phyloP scores from a whole-genome alignment of 2,329 filamentous ascomycete species.

The Tolypocladium paradoxum region DNA sequence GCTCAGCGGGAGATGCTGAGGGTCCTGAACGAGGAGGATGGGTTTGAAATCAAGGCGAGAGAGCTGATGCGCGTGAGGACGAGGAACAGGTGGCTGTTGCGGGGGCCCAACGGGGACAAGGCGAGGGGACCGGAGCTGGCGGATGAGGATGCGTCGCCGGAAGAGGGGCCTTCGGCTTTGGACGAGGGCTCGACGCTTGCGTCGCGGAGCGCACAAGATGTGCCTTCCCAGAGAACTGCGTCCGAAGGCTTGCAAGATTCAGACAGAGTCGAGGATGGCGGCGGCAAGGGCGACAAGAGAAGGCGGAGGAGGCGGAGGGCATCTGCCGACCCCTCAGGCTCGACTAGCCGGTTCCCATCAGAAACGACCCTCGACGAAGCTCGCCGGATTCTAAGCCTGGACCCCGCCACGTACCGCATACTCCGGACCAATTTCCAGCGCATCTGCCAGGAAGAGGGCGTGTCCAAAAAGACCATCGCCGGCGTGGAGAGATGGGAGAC shows the following conservation, averaged over 20 bases:
- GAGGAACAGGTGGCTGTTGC: conserved; percentile 57
- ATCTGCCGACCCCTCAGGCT: conserved; percentile 55
- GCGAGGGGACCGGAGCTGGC: conserved; percentile 13
- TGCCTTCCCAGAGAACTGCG: background rate
- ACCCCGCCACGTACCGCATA: conserved; percentile 50
- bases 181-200: background rate
- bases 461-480: conserved; percentile 67
- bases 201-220: background rate
- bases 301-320: conserved; percentile 58
- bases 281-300: conserved; percentile 21
- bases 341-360: conserved; percentile 66
- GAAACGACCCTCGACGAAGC: conserved; percentile 75
- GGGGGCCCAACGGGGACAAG: conserved; percentile 49
- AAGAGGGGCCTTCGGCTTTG: conserved; percentile 3
- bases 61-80: conserved; percentile 60
- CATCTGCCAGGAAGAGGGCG: conserved; percentile 56
- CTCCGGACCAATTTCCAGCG: conserved; percentile 56
- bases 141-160: conserved; percentile 7
- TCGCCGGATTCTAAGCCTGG: conserved; percentile 56
- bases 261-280: background rate
- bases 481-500: conserved; percentile 64
- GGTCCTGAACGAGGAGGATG: conserved; percentile 56
- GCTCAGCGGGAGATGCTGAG: conserved; percentile 64
- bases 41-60: conserved; percentile 60
- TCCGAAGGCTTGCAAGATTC: background rate